A percentile compares a stretch with the other conserved stretches of the same genome.
These are phyloP conservation scores for Nakaseomyces sp. DNA, from an alignment of 1,139 yeast species.

Conservation along the genomic window DNA sequence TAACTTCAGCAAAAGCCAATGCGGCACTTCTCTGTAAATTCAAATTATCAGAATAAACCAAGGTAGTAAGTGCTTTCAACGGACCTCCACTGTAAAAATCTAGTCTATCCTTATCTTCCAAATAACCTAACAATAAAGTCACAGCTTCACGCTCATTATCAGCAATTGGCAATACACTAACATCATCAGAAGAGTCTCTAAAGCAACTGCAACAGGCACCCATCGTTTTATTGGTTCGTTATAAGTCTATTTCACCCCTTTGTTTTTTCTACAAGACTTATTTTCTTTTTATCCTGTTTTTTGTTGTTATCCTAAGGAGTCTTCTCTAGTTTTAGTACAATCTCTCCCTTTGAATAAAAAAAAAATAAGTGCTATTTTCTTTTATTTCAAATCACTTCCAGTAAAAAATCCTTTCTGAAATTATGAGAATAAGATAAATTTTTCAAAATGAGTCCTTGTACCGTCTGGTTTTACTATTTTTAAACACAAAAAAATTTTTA, in stretches of 20 bases:
- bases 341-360: too few relatives aligned
- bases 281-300: not conserved
- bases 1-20: conserved; percentile 94
- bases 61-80: conserved; percentile 77
- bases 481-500: too few relatives aligned
- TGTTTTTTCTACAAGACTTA: not conserved
- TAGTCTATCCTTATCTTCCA: conserved; percentile 58
- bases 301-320: too few relatives aligned
- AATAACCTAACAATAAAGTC: conserved; percentile 74
- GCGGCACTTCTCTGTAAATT: conserved; percentile 97
- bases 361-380: not conserved
- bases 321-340: too few relatives aligned
- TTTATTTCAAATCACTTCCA: too few relatives aligned
- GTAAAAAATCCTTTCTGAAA: too few relatives aligned
- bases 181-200: conserved; percentile 36
- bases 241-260: too few relatives aligned
- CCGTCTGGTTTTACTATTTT: too few relatives aligned
- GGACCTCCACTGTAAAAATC: conserved; percentile 93
- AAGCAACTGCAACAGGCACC: conserved; percentile 62
- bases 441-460: too few relatives aligned
- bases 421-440: too few relatives aligned
- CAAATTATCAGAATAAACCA: conserved; percentile 89
- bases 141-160: conserved; percentile 97
- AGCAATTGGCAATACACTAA: conserved; percentile 80
- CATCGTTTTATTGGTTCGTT: too few relatives aligned